Evolutionary conservation across 768 basidiomycete genomes (phyloP).

Genomic region (Tylopilus rubrobrunneus): DNA sequence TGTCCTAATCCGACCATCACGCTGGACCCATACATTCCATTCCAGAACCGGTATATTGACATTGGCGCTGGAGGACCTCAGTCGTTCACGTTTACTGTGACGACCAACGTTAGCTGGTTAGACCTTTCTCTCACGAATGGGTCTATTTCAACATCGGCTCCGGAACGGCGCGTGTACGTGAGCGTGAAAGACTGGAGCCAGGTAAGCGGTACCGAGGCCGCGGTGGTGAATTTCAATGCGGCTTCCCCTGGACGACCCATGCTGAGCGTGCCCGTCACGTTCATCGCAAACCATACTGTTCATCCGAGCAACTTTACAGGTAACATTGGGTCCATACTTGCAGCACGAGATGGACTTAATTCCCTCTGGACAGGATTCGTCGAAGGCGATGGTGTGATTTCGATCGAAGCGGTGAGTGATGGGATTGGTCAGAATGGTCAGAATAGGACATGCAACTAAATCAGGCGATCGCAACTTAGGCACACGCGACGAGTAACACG

Average conservation of each 20-base stretch:
- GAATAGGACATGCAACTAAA: background rate
- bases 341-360: background rate
- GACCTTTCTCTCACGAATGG: no score
- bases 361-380: constrained; percentile 30
- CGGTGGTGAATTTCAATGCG: background rate
- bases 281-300: constrained; percentile 25
- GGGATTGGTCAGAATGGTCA: no score
- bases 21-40: background rate
- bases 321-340: no score
- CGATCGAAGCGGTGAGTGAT: constrained; percentile 52
- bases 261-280: background rate
- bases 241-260: background rate
- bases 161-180: no score
- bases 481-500: constrained; percentile 28
- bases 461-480: background rate
- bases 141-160: no score
- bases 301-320: background rate
- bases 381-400: constrained; percentile 55
- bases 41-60: background rate
- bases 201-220: no score
- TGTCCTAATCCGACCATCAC: no score
- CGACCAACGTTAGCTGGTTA: no score
- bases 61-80: background rate
- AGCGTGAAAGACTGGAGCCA: no score
- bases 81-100: no score